These are phyloP conservation scores for Penicillium capsulatum DNA, from an alignment of 2,329 filamentous ascomycete genomes.

Conservation along the genomic window DNA sequence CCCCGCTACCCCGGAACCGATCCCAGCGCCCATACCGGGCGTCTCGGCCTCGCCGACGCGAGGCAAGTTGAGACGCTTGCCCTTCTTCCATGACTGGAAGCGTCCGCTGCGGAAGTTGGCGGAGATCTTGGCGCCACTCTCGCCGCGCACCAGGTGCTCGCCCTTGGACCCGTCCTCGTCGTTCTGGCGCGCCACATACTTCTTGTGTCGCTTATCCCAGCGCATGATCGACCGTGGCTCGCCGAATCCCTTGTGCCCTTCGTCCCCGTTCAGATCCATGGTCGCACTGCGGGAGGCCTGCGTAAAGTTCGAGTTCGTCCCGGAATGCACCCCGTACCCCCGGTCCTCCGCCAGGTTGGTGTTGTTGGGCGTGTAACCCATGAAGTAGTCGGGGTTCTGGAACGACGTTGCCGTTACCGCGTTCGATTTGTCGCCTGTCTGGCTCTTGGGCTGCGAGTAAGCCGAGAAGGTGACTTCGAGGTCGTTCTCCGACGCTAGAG, in stretches of 20 bases:
- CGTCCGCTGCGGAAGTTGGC: conserved; percentile 88
- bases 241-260: conserved; percentile 71
- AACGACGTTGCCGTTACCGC: conserved; percentile 52
- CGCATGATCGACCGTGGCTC: conserved; percentile 74
- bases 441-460: conserved; percentile 46
- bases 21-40: conserved; percentile 31
- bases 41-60: conserved; percentile 76
- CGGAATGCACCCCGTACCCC: conserved; percentile 87
- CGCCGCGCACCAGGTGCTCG: conserved; percentile 74
- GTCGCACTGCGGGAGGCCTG: conserved; percentile 79
- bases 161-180: conserved; percentile 86
- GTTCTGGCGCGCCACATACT: conserved; percentile 87
- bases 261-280: conserved; percentile 92
- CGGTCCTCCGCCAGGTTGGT: conserved; percentile 81
- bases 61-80: conserved; percentile 76
- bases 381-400: conserved; percentile 87
- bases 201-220: conserved; percentile 96
- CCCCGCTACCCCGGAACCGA: conserved; percentile 33
- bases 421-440: conserved; percentile 48
- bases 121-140: conserved; percentile 93
- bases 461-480: conserved; percentile 69
- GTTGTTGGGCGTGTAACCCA: conserved; percentile 85
- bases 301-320: conserved; percentile 72
- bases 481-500: conserved; percentile 58
- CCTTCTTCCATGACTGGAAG: conserved; percentile 87